Percentiles rank a stretch among this genome's conserved stretches.
Evolutionary conservation across 2,329 filamentous ascomycete genomes (phyloP).

Genomic region (Hymenoscyphus repandus): DNA sequence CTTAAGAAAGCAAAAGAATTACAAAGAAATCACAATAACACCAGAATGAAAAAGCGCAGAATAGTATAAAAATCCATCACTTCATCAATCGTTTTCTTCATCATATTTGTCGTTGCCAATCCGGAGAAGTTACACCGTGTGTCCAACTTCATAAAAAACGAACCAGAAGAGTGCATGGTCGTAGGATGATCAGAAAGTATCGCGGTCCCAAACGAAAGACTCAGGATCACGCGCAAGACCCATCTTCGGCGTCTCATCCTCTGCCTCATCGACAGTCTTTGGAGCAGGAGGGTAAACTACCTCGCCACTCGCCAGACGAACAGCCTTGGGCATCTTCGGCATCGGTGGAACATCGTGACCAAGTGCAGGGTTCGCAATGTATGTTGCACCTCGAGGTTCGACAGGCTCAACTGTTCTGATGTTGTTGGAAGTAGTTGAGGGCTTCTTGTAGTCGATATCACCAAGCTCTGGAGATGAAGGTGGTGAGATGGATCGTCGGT

Average conservation of each 20-base stretch:
- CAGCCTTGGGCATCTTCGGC: constrained; percentile 23
- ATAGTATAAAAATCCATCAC: too few relatives aligned
- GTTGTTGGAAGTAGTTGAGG: neutral
- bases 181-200: neutral
- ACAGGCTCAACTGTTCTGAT: neutral
- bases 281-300: constrained; percentile 12
- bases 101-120: too few relatives aligned
- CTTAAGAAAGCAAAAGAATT: too few relatives aligned
- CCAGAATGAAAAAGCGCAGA: too few relatives aligned
- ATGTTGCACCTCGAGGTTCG: constrained; percentile 5
- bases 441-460: constrained; percentile 10
- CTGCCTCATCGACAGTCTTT: neutral
- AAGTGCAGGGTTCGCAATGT: constrained; percentile 6
- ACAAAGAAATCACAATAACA: too few relatives aligned
- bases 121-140: too few relatives aligned
- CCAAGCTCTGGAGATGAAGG: constrained; percentile 15
- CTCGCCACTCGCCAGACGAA: constrained; percentile 22
- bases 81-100: too few relatives aligned
- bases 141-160: too few relatives aligned
- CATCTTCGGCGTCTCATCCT: constrained; percentile 2
- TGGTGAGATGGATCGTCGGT: constrained; percentile 15
- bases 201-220: constrained; percentile 34
- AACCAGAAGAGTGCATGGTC: too few relatives aligned
- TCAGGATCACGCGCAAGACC: constrained; percentile 13
- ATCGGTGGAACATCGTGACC: constrained; percentile 11